These are phyloP conservation scores for Marasmius sp. DNA, from an alignment of 1,284 basidiomycete species.

Conservation along the genomic window DNA sequence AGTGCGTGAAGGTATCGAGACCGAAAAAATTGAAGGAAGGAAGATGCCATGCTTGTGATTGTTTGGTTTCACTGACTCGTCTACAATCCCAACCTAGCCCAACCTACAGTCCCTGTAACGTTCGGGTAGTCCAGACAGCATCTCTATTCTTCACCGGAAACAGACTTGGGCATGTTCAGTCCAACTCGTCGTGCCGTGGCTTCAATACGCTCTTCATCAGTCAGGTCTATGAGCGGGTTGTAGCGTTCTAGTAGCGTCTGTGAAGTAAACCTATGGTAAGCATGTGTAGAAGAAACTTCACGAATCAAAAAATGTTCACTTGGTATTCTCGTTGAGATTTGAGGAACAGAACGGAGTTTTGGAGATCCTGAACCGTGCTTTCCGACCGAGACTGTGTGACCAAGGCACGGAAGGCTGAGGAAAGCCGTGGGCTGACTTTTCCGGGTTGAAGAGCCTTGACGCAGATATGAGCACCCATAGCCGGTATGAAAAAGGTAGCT, in stretches of 20 bases:
- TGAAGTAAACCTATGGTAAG: not conserved
- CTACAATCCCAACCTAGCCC: not conserved
- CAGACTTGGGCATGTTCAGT: constrained; percentile 62
- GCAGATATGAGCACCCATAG: not conserved
- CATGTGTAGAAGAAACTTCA: not conserved
- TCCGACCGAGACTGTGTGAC: constrained; percentile 42
- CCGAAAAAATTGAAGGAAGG: constrained; percentile 2
- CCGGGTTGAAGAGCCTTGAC: constrained; percentile 10
- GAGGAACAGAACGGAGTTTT: constrained; percentile 73
- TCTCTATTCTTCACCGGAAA: constrained; percentile 15
- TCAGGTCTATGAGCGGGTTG: constrained; percentile 81
- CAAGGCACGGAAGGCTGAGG: constrained; percentile 57
- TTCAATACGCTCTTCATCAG: constrained; percentile 75
- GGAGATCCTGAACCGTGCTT: constrained; percentile 47
- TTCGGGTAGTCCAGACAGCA: not conserved
- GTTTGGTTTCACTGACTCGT: not conserved
- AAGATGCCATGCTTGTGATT: not conserved
- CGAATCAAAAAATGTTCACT: constrained; percentile 23
- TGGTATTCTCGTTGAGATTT: constrained; percentile 62
- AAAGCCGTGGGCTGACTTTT: constrained; percentile 26
- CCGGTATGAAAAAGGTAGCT: not conserved
- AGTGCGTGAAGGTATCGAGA: constrained; percentile 5
- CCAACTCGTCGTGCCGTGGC: constrained; percentile 88
- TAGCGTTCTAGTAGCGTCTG: constrained; percentile 80
- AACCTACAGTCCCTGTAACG: too few relatives aligned